phyloP scores from a whole-genome alignment of 495 filamentous ascomycete species.

The Mycothermus thermophilus region DNA sequence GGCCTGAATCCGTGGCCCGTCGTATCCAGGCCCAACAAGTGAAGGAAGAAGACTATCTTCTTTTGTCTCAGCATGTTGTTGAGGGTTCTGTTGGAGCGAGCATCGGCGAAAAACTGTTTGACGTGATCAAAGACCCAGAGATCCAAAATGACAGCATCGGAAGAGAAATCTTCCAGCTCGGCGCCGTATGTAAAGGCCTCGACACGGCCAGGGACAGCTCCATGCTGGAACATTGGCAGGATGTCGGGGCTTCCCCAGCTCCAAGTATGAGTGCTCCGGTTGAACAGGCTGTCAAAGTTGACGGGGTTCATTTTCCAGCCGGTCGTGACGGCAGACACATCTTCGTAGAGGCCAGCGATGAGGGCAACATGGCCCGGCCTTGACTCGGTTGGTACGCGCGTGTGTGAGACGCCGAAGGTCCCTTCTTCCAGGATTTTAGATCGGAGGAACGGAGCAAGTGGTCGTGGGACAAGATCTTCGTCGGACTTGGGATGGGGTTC shows the following conservation, averaged over 20 bases:
- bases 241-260: constrained; percentile 99
- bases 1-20: constrained; percentile 79
- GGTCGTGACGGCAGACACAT: constrained; percentile 93
- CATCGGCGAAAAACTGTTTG: constrained; percentile 69
- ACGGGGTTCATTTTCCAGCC: constrained; percentile 99
- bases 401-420: constrained; percentile 98
- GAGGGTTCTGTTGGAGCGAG: constrained; percentile 62
- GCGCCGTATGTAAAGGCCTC: constrained; percentile 72
- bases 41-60: constrained; percentile 89
- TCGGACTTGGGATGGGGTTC: constrained; percentile 65
- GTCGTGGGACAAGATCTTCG: constrained; percentile 45
- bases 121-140: constrained; percentile 94
- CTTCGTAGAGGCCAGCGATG: constrained; percentile 95
- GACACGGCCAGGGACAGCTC: constrained; percentile 74
- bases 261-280: constrained; percentile 92
- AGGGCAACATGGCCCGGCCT: constrained; percentile 94
- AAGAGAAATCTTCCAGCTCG: constrained; percentile 80
- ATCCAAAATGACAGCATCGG: constrained; percentile 68
- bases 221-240: constrained; percentile 90
- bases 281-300: constrained; percentile 98
- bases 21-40: constrained; percentile 91
- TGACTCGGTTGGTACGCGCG: constrained; percentile 93
- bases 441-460: constrained; percentile 86
- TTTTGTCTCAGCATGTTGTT: constrained; percentile 62
- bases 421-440: constrained; percentile 75